Conservation (phyloP, 225 moss, liverwort and hornwort genomes). For the Neckera pumila region DNA sequence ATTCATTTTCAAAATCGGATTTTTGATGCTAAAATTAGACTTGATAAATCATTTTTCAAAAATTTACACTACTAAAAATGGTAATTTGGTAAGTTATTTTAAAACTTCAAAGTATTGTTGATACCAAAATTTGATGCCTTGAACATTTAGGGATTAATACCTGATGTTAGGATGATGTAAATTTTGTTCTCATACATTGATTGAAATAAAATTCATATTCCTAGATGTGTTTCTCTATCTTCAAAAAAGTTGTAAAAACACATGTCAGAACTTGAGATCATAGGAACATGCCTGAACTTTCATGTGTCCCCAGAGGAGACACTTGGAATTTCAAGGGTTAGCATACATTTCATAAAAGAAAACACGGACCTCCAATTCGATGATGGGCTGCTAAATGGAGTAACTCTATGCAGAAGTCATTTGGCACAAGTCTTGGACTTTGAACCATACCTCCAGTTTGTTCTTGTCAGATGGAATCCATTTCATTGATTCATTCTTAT, state of each 20-base stretch:
- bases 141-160: not conserved
- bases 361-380: not conserved
- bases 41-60: no score
- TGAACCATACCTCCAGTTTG: not conserved
- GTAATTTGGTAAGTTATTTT: no score
- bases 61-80: no score
- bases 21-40: no score
- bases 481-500: not conserved
- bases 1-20: no score
- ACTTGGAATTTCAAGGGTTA: not conserved
- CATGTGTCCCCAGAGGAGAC: accelerated
- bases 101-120: no score
- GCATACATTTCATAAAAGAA: not conserved
- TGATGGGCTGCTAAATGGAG: not conserved
- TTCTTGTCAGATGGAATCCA: not conserved
- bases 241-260: not conserved
- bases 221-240: not conserved
- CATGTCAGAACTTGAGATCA: accelerated
- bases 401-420: not conserved
- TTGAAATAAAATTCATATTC: not conserved
- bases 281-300: not conserved
- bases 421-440: not conserved
- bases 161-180: accelerated
- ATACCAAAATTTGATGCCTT: no score
- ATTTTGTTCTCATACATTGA: accelerated